Evolutionary conservation across 2,329 filamentous ascomycete species (phyloP).

Genomic region (Grosmannia serpens): DNA sequence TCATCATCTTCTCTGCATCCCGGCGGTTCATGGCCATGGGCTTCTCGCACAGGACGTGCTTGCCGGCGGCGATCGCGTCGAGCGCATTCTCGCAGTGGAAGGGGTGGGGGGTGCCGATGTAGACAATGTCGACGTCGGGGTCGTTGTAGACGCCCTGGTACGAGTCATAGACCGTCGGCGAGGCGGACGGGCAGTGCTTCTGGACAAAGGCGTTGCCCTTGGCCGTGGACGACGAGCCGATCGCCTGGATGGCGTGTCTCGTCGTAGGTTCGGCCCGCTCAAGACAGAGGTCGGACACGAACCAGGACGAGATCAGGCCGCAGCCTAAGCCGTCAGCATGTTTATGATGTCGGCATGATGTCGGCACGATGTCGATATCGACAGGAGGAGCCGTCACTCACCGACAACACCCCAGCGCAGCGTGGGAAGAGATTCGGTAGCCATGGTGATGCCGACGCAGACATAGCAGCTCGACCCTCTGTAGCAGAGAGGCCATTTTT

Average conservation of each 20-base stretch:
- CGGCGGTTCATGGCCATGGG: constrained; percentile 36
- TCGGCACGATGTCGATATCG: too few relatives aligned
- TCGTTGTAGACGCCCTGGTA: constrained; percentile 29
- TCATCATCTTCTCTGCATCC: constrained; percentile 24
- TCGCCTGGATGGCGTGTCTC: constrained; percentile 25
- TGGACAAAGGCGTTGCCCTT: constrained; percentile 26
- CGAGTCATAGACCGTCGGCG: constrained; percentile 17
- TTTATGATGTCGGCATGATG: too few relatives aligned
- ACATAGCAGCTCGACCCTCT: too few relatives aligned
- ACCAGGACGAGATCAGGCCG: constrained; percentile 28
- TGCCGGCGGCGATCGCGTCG: constrained; percentile 41
- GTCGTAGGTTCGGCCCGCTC: constrained; percentile 20
- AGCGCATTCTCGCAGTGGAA: constrained; percentile 30
- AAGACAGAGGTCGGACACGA: constrained; percentile 26
- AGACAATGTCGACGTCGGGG: constrained; percentile 30
- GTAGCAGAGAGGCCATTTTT: too few relatives aligned
- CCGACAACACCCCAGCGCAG: not conserved
- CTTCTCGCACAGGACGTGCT: constrained; percentile 60
- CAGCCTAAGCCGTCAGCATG: constrained; percentile 17
- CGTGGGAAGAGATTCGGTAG: not conserved
- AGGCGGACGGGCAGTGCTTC: constrained; percentile 14
- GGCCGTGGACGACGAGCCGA: constrained; percentile 23
- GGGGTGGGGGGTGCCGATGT: constrained; percentile 32
- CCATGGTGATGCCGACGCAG: too few relatives aligned
- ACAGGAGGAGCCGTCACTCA: too few relatives aligned